Evolutionary conservation across 169 alveolate genomes (phyloP), one percentile per base, ranked within the genome.

Genomic region (Theileria annulata): DNA sequence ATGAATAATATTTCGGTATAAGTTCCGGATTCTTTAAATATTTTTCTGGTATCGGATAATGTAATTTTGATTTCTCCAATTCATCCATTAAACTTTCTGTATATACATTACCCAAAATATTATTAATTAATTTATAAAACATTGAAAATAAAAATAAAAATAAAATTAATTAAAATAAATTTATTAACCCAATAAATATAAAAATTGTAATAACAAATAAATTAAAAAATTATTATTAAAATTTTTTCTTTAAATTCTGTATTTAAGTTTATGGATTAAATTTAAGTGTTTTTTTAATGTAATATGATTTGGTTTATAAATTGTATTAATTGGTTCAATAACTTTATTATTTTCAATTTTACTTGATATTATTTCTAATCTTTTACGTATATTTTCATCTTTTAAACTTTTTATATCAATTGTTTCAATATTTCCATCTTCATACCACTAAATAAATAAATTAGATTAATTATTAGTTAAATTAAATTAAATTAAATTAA

Each of bases 1-100:
- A 90, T 19, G 90, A 86, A 62, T 90, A 90, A 64, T 90, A 90
- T 31, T 90, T 90, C 31, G 94, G 94, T 25, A 90, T 90, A 48
- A 84, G 86, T 3, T 90, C 94, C 12, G 94, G 94, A 75, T 90
- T 82, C 37, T 90, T 80, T 74, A 71, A 70, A 48, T 87, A 90
- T 70, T 90, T 87, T 70, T 86, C 80, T 21, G 94, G 94, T 19
- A 75, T 80, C 12, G 94, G 94, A 35, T 90, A 90, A 25, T 85
- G 87, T 66, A 79, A 90, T 75, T 86, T 91, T 30, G 77, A 79
- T 0, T 6, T 0, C 42, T 51, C 60, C 54, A 58, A 21, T 6
- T 3, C 56, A n/a, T 31, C 63, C 51, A 42, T 10, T 17, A 42
- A 42, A 42, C 51, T 17, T 42, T 42, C 51, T 17, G 51, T 8